Evolutionary conservation across 331 rosid genomes (phyloP).

Genomic region (Pyrus hybrid): DNA sequence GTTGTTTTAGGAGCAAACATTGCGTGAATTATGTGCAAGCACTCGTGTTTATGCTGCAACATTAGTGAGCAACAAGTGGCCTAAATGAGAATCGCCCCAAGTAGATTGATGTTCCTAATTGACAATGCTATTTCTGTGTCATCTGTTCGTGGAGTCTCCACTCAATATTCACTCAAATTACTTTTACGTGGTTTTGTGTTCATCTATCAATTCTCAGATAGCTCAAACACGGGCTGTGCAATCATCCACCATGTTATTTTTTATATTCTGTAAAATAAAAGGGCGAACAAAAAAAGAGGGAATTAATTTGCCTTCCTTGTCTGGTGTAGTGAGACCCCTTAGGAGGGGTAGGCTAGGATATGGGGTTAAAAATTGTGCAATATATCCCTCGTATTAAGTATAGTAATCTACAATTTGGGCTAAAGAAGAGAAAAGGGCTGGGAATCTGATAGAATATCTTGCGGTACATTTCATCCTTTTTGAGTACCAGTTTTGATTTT

Average conservation of each 20-base stretch:
- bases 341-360: background rate
- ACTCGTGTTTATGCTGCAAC: background rate
- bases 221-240: background rate
- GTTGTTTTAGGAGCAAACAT: background rate
- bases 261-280: background rate
- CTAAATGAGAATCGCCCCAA: background rate
- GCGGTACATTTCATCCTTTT: background rate
- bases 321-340: background rate
- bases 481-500: background rate
- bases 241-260: background rate
- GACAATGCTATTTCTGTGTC: background rate
- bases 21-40: background rate
- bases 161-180: background rate
- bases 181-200: background rate
- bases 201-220: background rate
- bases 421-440: background rate
- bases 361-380: background rate
- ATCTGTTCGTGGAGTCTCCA: background rate
- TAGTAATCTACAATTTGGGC: background rate
- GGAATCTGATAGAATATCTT: background rate
- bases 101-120: background rate
- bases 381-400: background rate
- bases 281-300: background rate
- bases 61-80: background rate
- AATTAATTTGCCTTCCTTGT: background rate